Evolutionary conservation across 768 basidiomycete species (phyloP).

Genomic region (Tulasnella calospora): DNA sequence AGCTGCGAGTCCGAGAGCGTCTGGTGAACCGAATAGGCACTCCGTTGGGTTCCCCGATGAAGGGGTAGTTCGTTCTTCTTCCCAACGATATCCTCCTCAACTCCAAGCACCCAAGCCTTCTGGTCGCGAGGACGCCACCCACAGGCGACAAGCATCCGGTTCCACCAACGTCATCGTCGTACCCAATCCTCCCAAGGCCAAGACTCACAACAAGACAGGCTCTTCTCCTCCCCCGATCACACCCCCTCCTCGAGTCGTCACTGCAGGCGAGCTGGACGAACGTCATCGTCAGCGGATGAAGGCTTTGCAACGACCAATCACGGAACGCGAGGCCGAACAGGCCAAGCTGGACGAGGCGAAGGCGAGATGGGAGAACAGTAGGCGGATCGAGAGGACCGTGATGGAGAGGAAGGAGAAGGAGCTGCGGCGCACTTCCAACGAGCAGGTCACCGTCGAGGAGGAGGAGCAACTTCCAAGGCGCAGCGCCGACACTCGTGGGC

Average conservation of each 20-base stretch:
- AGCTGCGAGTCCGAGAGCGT: background rate
- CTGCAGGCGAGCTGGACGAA: constrained; percentile 83
- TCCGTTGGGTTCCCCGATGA: background rate
- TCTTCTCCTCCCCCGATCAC: constrained; percentile 31
- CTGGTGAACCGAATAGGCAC: background rate
- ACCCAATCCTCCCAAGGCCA: background rate
- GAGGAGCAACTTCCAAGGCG: background rate
- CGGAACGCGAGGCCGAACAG: constrained; percentile 70
- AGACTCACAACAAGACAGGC: background rate
- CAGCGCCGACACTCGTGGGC: background rate
- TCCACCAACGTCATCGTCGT: background rate
- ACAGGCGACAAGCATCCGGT: background rate
- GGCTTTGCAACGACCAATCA: constrained; percentile 76
- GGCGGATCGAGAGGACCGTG: constrained; percentile 65
- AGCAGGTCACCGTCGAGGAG: constrained; percentile 46
- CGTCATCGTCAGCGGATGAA: constrained; percentile 80
- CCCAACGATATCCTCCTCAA: background rate
- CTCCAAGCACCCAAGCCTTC: background rate
- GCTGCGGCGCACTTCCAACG: constrained; percentile 31
- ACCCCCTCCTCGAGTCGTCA: constrained; percentile 53
- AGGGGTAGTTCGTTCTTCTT: background rate
- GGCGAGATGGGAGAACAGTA: constrained; percentile 77
- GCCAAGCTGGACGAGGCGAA: constrained; percentile 71
- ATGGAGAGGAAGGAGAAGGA: constrained; percentile 70
- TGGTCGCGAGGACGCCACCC: background rate